Conservation (phyloP, 2,329 filamentous ascomycete species). For the Fusarium staphyleae region DNA sequence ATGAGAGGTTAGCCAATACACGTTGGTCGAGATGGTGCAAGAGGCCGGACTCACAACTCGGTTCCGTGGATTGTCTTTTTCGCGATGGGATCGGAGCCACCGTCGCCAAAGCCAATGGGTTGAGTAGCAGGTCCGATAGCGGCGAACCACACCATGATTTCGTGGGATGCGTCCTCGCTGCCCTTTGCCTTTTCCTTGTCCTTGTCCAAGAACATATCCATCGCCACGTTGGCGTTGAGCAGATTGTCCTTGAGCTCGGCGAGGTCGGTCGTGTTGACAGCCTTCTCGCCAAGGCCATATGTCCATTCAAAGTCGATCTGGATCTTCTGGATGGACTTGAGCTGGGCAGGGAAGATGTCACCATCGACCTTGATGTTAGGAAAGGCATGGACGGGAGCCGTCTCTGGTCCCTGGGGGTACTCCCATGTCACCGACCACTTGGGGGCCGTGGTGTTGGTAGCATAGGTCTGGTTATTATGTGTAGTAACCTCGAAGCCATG, state of each 20-base stretch:
- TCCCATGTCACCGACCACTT: constrained; percentile 61
- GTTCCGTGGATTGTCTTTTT: constrained; percentile 51
- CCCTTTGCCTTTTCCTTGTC: constrained; percentile 50
- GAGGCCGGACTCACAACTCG: constrained; percentile 49
- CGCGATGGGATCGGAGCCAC: constrained; percentile 40
- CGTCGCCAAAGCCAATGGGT: constrained; percentile 52
- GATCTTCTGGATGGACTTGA: constrained; percentile 51
- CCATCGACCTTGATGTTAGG: constrained; percentile 59
- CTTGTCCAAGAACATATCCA: constrained; percentile 65
- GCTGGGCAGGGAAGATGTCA: constrained; percentile 51
- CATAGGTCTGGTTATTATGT: constrained; percentile 59
- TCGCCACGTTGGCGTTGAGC: constrained; percentile 62
- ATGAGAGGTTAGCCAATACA: constrained; percentile 3
- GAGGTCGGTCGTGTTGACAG: constrained; percentile 46
- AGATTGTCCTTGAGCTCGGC: constrained; percentile 44
- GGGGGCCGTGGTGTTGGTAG: constrained; percentile 55
- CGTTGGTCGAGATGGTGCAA: neutral
- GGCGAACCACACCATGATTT: constrained; percentile 66
- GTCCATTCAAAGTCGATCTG: constrained; percentile 58
- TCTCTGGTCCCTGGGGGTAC: constrained; percentile 52
- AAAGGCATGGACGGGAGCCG: constrained; percentile 60
- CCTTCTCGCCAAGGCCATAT: constrained; percentile 55
- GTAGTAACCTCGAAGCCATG: constrained; percentile 51
- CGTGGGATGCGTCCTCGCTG: constrained; percentile 54
- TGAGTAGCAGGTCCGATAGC: constrained; percentile 55